Percentiles rank a stretch among this genome's conserved stretches.
Conservation (phyloP, 768 basidiomycete species). For the Hirschioporus abietinus region DNA sequence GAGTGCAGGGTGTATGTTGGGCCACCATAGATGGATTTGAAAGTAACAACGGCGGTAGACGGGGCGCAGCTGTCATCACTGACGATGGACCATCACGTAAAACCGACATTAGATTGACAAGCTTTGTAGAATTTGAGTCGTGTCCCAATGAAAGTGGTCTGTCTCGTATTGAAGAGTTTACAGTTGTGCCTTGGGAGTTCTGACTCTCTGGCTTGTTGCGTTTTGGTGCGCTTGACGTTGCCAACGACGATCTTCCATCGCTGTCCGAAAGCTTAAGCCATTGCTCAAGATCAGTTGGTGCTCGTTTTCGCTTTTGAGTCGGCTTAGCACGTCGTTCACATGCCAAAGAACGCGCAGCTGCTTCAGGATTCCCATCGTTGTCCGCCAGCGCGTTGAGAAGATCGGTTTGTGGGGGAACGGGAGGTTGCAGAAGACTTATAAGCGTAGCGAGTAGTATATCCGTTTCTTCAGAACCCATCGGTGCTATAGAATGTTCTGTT, state of each 20-base stretch:
- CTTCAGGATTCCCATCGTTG: slow-evolving; percentile 50
- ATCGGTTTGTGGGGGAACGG: slow-evolving; percentile 29
- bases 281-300: slow-evolving; percentile 34
- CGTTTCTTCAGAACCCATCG: slow-evolving; percentile 38
- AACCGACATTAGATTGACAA: slow-evolving; percentile 49
- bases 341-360: slow-evolving; percentile 40
- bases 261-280: slow-evolving; percentile 44
- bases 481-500: no score
- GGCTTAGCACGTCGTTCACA: slow-evolving; percentile 16
- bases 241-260: slow-evolving; percentile 13
- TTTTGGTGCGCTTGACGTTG: slow-evolving; percentile 10
- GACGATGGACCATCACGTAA: slow-evolving; percentile 43
- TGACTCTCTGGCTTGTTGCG: slow-evolving; percentile 2
- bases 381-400: slow-evolving; percentile 57
- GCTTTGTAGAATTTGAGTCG: slow-evolving; percentile 24
- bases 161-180: slow-evolving; percentile 5
- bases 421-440: slow-evolving; percentile 45
- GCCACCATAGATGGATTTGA: slow-evolving; percentile 59
- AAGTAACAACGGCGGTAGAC: slow-evolving; percentile 57
- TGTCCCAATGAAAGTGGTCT: slow-evolving; percentile 11
- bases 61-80: slow-evolving; percentile 28
- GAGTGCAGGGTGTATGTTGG: slow-evolving; percentile 67
- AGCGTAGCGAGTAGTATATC: slow-evolving; percentile 66
- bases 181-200: neutral
- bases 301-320: slow-evolving; percentile 42